A percentile compares a stretch with the other conserved stretches of the same genome.
These are phyloP conservation scores for Cryptococcus sp. DNA, from an alignment of 1,284 basidiomycete genomes.

Conservation along the genomic window DNA sequence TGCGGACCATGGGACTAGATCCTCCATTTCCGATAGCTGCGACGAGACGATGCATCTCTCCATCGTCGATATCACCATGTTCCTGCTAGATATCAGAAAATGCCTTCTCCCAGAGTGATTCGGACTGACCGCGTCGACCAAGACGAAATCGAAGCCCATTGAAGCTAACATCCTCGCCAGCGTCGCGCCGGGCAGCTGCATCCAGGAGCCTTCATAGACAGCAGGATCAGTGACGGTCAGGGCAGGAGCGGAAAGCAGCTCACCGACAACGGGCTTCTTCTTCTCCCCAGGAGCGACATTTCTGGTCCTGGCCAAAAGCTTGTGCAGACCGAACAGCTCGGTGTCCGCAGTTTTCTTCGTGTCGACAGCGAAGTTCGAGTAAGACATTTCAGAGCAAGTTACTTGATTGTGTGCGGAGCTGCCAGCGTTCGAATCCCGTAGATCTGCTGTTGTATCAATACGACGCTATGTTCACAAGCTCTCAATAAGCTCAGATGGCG, in stretches of 20 bases:
- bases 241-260: neutral
- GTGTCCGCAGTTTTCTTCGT: constrained; percentile 7
- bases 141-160: constrained; percentile 30
- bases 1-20: constrained; percentile 43
- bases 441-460: neutral
- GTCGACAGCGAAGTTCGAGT: constrained; percentile 19
- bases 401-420: neutral
- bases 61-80: constrained; percentile 40
- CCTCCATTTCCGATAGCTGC: constrained; percentile 27
- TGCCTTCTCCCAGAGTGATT: neutral
- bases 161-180: constrained; percentile 31
- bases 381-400: constrained; percentile 13
- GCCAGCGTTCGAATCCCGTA: neutral
- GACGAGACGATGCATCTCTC: constrained; percentile 36
- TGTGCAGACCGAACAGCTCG: constrained; percentile 24
- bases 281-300: constrained; percentile 13
- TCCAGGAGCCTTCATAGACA: constrained; percentile 25
- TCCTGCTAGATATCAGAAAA: constrained; percentile 15
- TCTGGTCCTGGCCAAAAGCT: constrained; percentile 22
- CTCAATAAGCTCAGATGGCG: neutral
- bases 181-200: constrained; percentile 30
- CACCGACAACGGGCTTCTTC: constrained; percentile 25
- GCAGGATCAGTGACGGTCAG: neutral
- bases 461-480: neutral
- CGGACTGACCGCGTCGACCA: constrained; percentile 18